phyloP scores from a whole-genome alignment of 2,329 filamentous ascomycete genomes.

The Talaromyces pinophilus region DNA sequence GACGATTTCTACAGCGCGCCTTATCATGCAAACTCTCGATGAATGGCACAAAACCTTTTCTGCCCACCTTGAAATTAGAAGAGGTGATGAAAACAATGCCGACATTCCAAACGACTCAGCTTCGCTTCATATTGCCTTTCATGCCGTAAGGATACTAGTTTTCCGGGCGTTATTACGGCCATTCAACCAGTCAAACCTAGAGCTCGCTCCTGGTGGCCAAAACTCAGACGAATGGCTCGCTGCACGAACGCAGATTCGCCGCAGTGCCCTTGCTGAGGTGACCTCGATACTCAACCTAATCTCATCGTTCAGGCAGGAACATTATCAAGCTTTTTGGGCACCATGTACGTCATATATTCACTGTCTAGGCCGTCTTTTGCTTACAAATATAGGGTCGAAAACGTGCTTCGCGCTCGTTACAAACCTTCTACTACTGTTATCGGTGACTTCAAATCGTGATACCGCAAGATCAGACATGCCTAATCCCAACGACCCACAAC shows the following conservation, averaged over 20 bases:
- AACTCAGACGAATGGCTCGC: conserved; percentile 12
- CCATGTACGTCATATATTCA: conserved; percentile 6
- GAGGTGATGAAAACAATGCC: neutral
- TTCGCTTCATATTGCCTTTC: conserved; percentile 14
- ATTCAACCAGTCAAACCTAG: conserved; percentile 6
- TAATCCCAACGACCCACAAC: neutral
- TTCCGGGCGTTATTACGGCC: conserved; percentile 17
- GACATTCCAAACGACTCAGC: conserved; percentile 12
- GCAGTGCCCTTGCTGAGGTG: conserved; percentile 12
- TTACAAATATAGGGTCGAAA: conserved; percentile 14
- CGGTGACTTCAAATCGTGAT: conserved; percentile 10
- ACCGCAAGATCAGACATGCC: neutral
- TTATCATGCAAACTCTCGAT: conserved; percentile 14
- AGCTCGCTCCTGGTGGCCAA: neutral
- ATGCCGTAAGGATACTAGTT: conserved; percentile 13
- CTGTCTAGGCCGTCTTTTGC: neutral
- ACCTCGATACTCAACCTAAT: conserved; percentile 11
- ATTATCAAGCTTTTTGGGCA: conserved; percentile 17
- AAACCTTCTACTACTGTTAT: conserved; percentile 9
- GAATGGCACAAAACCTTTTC: conserved; percentile 13
- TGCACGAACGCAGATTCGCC: conserved; percentile 5
- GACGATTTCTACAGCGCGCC: neutral
- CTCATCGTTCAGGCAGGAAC: conserved; percentile 19
- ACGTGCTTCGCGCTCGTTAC: conserved; percentile 18
- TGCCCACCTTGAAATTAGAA: neutral